Evolutionary conservation across 2,329 filamentous ascomycete species (phyloP).

Genomic region (Colletotrichum incanum): DNA sequence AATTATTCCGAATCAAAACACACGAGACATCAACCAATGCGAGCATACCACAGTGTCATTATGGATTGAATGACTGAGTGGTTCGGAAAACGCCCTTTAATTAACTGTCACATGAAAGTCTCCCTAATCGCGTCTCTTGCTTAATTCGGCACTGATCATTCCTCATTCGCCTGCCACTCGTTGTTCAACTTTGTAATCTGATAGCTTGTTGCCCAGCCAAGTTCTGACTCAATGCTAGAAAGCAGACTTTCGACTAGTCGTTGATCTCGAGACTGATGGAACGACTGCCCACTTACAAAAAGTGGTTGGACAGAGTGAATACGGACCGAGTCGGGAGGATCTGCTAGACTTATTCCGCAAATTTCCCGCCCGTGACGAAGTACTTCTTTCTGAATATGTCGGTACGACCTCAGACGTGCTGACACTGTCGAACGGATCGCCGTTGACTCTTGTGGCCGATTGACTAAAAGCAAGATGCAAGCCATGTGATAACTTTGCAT

Average conservation of each 20-base stretch:
- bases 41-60: no score
- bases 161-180: slow-evolving; percentile 1
- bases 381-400: neutral
- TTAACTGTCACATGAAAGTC: no score
- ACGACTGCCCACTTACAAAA: slow-evolving; percentile 20
- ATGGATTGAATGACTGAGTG: no score
- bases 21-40: no score
- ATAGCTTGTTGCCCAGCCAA: slow-evolving; percentile 70
- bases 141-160: no score
- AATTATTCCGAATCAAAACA: no score
- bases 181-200: slow-evolving; percentile 14
- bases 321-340: slow-evolving; percentile 8
- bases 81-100: no score
- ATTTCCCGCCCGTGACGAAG: slow-evolving; percentile 9
- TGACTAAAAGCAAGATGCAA: slow-evolving; percentile 69
- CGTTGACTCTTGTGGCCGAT: slow-evolving; percentile 16
- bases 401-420: slow-evolving; percentile 19
- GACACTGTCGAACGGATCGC: slow-evolving; percentile 16
- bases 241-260: slow-evolving; percentile 69
- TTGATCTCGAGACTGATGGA: slow-evolving; percentile 73
- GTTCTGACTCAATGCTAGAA: slow-evolving; percentile 72
- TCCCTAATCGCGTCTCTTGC: no score
- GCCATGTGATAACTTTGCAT: slow-evolving; percentile 79
- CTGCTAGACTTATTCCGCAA: slow-evolving; percentile 24
- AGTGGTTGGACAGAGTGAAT: slow-evolving; percentile 22